Base-by-base conservation (phyloP, 148 eudicot species). In the Hydrangea macrophylla region DNA sequence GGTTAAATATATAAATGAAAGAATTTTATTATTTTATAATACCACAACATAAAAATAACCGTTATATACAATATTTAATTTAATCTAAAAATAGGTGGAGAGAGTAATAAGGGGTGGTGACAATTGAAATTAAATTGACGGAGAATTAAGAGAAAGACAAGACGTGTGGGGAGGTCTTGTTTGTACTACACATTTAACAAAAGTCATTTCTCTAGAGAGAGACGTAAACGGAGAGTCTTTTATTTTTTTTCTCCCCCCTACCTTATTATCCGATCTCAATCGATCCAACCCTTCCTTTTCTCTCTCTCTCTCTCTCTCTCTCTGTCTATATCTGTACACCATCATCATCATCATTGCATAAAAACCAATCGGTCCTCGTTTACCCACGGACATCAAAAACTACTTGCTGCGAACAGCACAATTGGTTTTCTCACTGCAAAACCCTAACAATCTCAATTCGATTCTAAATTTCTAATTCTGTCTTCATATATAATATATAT, bases 151-250 rank as follows among this genome's bases (percentile, higher is more conserved):
- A 39, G 67, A 54, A 15, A 58, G 30, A 40, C 40, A 50, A 63
- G 62, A 74, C 77, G 77, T 74, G 77, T 39, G 15, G 68, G 28
- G 72, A 74, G 67, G 77, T 74, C 54, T 68, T 67, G 40, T 67
- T 61, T 31, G 37, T 35, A 28, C 23, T n/a, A n/a, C n/a, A n/a
- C 35, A 11, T 24, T 53, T 33, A 60, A 42, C 13, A 36, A 30
- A 22, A 35, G 37, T 31, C 28, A 9, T 55, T 69, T 44, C 28
- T 7, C 5, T n/a, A 20, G 42, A 70, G 55, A 71, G 67, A 73
- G 71, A 59, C 76, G 71, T 70, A 51, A 70, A 65, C 62, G 32
- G 27, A 64, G 27, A n/a, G n/a, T 62, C 51, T 59, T 55, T 58
- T 48, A n/a, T 40, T 54, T 48, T n/a, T n/a, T n/a, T n/a, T n/a